These are phyloP conservation scores for Microsporum ferrugineum DNA, from an alignment of 2,329 filamentous ascomycete species.

Conservation along the genomic window DNA sequence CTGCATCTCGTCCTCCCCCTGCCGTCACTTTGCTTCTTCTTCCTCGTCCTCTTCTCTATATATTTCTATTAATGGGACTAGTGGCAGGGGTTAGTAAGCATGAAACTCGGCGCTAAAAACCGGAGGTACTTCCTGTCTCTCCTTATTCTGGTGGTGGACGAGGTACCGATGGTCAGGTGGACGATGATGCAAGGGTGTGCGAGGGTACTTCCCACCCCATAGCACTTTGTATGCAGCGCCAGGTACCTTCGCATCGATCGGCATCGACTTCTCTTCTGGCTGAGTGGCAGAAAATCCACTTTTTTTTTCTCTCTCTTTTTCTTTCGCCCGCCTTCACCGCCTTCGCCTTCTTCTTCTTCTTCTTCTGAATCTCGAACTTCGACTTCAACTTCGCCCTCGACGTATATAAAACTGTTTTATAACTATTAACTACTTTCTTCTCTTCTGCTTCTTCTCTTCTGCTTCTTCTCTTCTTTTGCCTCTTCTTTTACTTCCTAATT, in stretches of 20 bases:
- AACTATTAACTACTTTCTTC: neutral
- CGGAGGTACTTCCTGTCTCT: neutral
- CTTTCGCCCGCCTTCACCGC: slow-evolving; percentile 16
- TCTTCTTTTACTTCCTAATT: slow-evolving; percentile 10
- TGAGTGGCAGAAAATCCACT: neutral
- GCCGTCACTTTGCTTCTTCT: neutral
- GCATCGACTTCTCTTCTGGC: neutral
- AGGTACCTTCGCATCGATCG: neutral
- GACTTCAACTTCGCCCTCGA: slow-evolving; percentile 9
- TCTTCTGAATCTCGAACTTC: slow-evolving; percentile 16
- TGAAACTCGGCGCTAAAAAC: neutral
- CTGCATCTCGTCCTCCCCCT: neutral
- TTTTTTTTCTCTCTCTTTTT: slow-evolving; percentile 16
- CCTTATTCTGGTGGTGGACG: too few relatives aligned
- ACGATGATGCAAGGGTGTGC: slow-evolving; percentile 6
- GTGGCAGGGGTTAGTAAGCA: neutral
- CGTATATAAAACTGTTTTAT: neutral
- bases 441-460: slow-evolving; percentile 1
- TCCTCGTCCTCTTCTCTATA: neutral
- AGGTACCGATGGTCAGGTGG: neutral
- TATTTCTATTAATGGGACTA: neutral
- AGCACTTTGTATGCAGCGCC: neutral
- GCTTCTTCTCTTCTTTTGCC: slow-evolving; percentile 17
- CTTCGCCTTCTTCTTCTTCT: slow-evolving; percentile 15
- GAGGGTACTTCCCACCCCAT: neutral